Base-by-base conservation (phyloP, 2,329 filamentous ascomycete genomes). In the Cadophora sp. region DNA sequence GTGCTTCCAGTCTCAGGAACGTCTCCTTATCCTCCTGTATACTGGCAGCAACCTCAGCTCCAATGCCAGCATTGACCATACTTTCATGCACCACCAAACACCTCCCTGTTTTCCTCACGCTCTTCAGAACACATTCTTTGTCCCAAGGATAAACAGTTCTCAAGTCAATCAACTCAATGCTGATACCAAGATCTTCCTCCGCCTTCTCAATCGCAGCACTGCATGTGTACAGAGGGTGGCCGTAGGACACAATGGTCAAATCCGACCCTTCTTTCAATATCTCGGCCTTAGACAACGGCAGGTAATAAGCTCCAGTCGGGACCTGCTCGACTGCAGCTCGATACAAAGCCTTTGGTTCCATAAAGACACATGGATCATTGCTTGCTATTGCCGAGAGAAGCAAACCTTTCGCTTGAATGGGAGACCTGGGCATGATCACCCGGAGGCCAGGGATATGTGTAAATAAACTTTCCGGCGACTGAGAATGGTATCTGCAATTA, bases 91-190 rank as follows among this genome's bases (percentile, higher is more conserved):
- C 90, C 0, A 93, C 86, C 27, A 92, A 82, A 30, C 88, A 89
- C 66, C 89, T 80, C 0, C 90, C 90, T 0, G 90, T 93, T 79
- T 90, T 92, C 71, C 83, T 84, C 1, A 92, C 89, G 66, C 89
- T 92, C 20, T 87, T 81, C 61, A 91, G 77, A 0, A 92, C 82
- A 0, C 87, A 89, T 71, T 85, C 81, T 62, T 89, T 82, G 75
- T 93, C 90, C 90, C 90, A 93, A 0, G 90, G 90, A 77, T 91
- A 92, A 41, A 93, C 84, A 0, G 90, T 91, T 60, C 90, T 82
- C 18, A 93, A 77, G 76, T 93, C 90, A 66, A 93, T 90, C 66
- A 93, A 78, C 77, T 93, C 90, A 13, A 91, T 83, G 47, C 81
- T 87, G 56, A 89, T 84, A 4, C 87, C 88, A 69, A 91, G 83